Conservation (phyloP, 208 protist species). For the Naegleria fowleri region DNA sequence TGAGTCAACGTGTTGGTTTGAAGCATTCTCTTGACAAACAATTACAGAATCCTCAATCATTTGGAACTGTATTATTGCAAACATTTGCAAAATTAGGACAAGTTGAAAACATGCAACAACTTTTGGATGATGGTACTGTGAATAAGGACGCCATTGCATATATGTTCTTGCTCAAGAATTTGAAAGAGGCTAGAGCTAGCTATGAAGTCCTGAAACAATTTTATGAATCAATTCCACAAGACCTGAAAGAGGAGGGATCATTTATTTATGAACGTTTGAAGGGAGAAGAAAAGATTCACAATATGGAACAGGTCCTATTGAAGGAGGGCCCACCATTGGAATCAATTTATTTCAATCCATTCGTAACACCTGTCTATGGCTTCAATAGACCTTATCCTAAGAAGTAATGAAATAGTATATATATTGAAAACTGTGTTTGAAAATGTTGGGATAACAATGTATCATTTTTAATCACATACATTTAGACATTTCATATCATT, state of each 20-base stretch:
- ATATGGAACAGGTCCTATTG: neutral
- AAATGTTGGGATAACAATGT: too few species aligned
- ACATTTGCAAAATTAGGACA: neutral
- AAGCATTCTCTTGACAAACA: neutral
- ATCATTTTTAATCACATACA: too few species aligned
- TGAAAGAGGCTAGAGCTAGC: neutral
- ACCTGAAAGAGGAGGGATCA: neutral
- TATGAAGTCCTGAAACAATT: neutral
- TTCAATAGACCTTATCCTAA: neutral
- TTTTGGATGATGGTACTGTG: neutral
- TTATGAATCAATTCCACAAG: neutral
- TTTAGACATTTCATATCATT: too few species aligned
- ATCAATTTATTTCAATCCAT: neutral
- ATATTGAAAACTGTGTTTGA: too few species aligned
- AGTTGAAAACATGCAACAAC: neutral
- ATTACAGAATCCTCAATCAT: neutral
- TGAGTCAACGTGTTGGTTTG: neutral
- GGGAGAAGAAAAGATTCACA: neutral
- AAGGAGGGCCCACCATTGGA: neutral
- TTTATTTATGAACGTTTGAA: neutral
- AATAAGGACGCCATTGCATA: neutral
- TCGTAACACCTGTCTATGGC: neutral
- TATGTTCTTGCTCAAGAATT: neutral
- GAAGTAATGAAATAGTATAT: too few species aligned
- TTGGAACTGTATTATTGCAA: neutral